Evolutionary conservation across 2,329 filamentous ascomycete genomes (phyloP), one percentile per base, ranked within the genome.

Genomic region (Penicillium sp.): DNA sequence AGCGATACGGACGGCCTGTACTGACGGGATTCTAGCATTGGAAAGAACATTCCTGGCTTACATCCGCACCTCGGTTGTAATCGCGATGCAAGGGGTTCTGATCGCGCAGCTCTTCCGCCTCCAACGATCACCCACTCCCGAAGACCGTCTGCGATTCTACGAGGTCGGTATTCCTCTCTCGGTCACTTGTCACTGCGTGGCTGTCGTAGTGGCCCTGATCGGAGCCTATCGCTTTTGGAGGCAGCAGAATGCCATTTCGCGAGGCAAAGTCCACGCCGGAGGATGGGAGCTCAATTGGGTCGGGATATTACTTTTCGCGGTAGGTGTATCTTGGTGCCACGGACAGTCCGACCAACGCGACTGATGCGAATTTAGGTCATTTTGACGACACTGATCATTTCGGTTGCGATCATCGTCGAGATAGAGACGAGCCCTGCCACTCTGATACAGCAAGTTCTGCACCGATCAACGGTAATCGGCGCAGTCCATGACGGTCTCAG

Each of bases 31-130:
- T 56, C 31, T 43, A 90, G 87, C 88, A 33, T 80, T 90, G 48
- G 87, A 91, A 70, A 78, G 87, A 50, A 91, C 87, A 16, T 91
- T 86, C 64, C 80, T 91, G 16, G 85, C 80, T 27, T 90, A 90
- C 67, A 77, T 90, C 27, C 81, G 87, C 18, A 90, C 87, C 1
- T 88, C 85, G 0, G 71, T 88, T 33, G 78, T 81, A n/a, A 75
- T 90, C 35, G 84, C 86, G 13, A 85, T 89, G 72, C 73, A 84
- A 18, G 86, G 86, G 16, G 81, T 87, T 2, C 61, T 83, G 3
- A 79, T 87, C 25, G 83, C 86, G 0, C 87, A 90, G 63, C 78
- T 90, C 7, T 89, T 88, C 61, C 77, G 80, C 18, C 74, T 86
- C 3, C 79, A 86, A 62, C 54, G 51, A 25, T 43, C 53, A 2